A percentile compares a stretch with the other conserved stretches of the same genome.
These are phyloP conservation scores for Globisporangium lucens DNA, from an alignment of 352 stramenopile genomes.

Conservation along the genomic window DNA sequence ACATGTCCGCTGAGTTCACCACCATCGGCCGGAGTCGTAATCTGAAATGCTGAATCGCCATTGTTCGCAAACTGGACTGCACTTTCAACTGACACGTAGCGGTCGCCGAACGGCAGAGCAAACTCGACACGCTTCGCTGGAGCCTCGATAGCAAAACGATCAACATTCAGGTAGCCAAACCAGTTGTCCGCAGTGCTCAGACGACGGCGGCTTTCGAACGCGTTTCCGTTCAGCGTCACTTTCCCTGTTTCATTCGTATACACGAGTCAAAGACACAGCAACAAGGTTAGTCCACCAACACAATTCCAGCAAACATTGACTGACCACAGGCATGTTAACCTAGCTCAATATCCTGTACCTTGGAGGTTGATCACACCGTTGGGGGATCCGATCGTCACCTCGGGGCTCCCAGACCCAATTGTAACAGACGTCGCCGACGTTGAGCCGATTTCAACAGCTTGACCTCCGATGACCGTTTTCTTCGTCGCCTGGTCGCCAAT, in stretches of 20 bases:
- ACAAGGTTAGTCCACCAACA: background rate
- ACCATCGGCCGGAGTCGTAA: background rate
- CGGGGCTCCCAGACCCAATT: conserved; percentile 28
- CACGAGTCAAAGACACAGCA: background rate
- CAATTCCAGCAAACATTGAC: background rate
- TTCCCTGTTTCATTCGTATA: conserved; percentile 22
- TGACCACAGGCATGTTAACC: background rate
- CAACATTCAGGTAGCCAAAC: conserved; percentile 37
- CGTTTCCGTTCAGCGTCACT: conserved; percentile 55
- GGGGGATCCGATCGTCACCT: conserved; percentile 36
- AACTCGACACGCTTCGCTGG: conserved; percentile 20
- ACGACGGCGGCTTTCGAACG: conserved; percentile 28
- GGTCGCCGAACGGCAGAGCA: conserved; percentile 23
- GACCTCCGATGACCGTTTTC: conserved; percentile 17
- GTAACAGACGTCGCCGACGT: conserved; percentile 22
- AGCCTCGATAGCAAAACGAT: conserved; percentile 20
- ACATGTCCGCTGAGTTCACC: conserved; percentile 20
- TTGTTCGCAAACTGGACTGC: conserved; percentile 21
- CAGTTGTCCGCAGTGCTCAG: conserved; percentile 16
- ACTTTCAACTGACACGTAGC: conserved; percentile 28
- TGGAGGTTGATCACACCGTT: conserved; percentile 30
- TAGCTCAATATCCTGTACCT: conserved; percentile 4
- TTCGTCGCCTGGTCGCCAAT: conserved; percentile 29
- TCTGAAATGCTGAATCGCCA: conserved; percentile 6
- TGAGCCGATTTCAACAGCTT: conserved; percentile 24